Evolutionary conservation across 2,329 filamentous ascomycete species (phyloP), one percentile per base, ranked within the genome.

Genomic region (Verticillium isaacii): DNA sequence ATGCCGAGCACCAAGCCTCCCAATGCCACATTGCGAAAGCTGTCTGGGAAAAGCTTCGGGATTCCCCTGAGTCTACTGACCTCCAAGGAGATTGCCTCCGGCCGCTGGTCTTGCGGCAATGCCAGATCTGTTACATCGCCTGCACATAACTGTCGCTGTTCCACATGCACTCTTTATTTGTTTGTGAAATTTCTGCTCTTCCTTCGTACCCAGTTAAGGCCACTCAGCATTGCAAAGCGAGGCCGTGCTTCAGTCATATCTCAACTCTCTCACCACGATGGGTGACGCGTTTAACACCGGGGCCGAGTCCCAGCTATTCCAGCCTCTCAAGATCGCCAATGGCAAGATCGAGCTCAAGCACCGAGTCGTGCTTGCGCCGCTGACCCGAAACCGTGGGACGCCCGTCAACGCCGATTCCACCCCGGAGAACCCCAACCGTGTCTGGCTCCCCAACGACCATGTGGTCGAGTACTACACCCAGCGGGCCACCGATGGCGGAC

Each of bases 381-480:
- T 86, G 61, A 86, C 83, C 5, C 78, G 84, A 19, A 81, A 81
- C 66, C 78, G 84, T 32, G 80, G 80, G 19, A 78, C 77, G 6
- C 81, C 82, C 3, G 59, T 78, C 19, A 75, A 75, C 12, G 64
- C 72, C 14, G 67, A 72, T 8, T 80, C 77, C 34, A 81, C 77
- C 0, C 67, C 74, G 0, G 80, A 83, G 65, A 77, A 72, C 62
- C 78, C 77, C 55, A 82, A 78, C 68, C 77, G 81, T 45, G 72
- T 78, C 65, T 85, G 82, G 74, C 71, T 80, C 72, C 72, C 77
- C n/a, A 74, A 77, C 63, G 70, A 76, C n/a, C 55, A 74, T 4
- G 67, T 80, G 23, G 72, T 73, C 34, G 72, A 75, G 61, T 80
- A 82, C 68, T 82, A 82, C 67, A 58, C 66, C 3, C 78, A 82